Base-by-base conservation (phyloP, 1,284 basidiomycete genomes). In the Afroboletus lepidellus region DNA sequence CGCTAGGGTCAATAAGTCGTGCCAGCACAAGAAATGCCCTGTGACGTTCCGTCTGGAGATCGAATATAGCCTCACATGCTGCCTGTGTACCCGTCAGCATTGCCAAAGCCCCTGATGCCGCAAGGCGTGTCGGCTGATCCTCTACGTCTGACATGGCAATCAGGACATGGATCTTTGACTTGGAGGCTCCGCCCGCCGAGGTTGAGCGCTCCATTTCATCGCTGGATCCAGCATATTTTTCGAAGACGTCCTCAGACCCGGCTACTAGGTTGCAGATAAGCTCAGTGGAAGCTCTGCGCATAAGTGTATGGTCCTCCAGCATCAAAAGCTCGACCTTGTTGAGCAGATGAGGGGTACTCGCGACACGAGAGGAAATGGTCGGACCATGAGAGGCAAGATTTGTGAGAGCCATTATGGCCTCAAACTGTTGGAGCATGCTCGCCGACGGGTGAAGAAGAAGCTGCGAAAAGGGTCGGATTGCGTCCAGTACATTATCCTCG, bases 371-470 rank as follows among this genome's bases (percentile, higher is more conserved):
- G 3, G 88, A 83, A n/a, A 85, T 70, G 36, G 81, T 78, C 0
- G 81, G 73, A 51, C 80, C 80, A 46, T 90, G 78, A n/a, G 92
- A 94, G 1, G 94, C 87, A 32, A 99, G 73, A 66, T 99, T 99
- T 5, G 96, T 99, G 44, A 99, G 78, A 1, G 94, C 95, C 91
- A 99, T 95, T 56, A 94, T 77, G 3, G 87, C 84, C 69, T 99
- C 96, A 64, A 99, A 99, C 41, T 81, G 80, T 64, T 98, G 93
- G 15, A 98, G 75, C 30, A 89, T 79, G 25, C 72, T 83, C 1
- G 92, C 81, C 0, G 80, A 76, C 0, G 83, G 71, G 60, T 90
- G 82, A 41, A 83, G 77, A 32, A 97, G 76, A 49, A 95, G 74
- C 29, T 82, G 68, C 1, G 86, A 80, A 42, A 97, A 75, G 0